Conservation (phyloP, 768 basidiomycete genomes). For the Tulasnella sp. region DNA sequence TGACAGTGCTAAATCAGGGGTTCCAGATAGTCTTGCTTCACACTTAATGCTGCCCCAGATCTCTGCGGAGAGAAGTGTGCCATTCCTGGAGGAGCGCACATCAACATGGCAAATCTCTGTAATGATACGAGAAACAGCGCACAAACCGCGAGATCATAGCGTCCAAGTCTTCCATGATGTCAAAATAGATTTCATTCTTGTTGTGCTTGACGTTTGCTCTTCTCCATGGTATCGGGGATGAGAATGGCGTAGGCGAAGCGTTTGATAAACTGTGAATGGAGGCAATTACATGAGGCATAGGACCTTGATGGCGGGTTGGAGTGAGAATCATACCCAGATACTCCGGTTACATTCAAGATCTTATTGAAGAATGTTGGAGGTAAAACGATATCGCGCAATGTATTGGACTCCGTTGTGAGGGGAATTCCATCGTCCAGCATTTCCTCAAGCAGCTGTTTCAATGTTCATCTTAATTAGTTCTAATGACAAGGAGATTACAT, state of each 20-base stretch:
- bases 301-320: background rate
- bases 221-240: conserved; percentile 90
- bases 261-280: conserved; percentile 15
- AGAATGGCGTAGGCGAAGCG: conserved; percentile 45
- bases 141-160: conserved; percentile 68
- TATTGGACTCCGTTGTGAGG: conserved; percentile 80
- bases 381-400: conserved; percentile 85
- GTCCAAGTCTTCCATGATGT: conserved; percentile 71
- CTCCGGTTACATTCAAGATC: conserved; percentile 42
- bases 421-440: conserved; percentile 90
- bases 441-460: conserved; percentile 73
- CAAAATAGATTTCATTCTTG: conserved; percentile 89
- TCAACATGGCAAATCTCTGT: background rate
- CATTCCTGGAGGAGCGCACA: conserved; percentile 8
- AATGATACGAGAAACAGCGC: conserved; percentile 19
- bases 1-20: conserved; percentile 73
- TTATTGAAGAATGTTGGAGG: conserved; percentile 81
- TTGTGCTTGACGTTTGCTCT: conserved; percentile 72
- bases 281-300: background rate
- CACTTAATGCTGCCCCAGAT: conserved; percentile 22
- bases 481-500: background rate
- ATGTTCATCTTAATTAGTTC: conserved; percentile 12
- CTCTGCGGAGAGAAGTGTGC: conserved; percentile 19
- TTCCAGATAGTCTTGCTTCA: conserved; percentile 62
- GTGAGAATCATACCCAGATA: conserved; percentile 31